phyloP scores from a whole-genome alignment of 2,329 filamentous ascomycete genomes.

The Penicillium sp. region DNA sequence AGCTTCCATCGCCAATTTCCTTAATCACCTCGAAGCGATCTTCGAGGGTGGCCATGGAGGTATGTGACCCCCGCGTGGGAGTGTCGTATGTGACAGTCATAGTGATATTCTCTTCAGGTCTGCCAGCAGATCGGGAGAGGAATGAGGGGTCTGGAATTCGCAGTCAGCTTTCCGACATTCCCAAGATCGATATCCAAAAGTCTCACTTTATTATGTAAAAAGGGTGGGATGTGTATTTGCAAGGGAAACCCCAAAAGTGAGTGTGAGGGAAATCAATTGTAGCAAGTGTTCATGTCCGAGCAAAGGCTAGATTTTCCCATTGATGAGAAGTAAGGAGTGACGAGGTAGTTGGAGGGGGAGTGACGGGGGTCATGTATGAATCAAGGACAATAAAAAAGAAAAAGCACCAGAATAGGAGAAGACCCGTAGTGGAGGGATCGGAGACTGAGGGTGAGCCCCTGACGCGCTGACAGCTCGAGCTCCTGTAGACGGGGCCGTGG shows the following conservation, averaged over 20 bases:
- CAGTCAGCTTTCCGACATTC: slow-evolving; percentile 9
- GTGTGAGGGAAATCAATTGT: slow-evolving; percentile 25
- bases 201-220: slow-evolving; percentile 20
- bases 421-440: slow-evolving; percentile 36
- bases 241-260: slow-evolving; percentile 10
- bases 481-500: slow-evolving; percentile 25
- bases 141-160: neutral
- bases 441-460: slow-evolving; percentile 31
- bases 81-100: slow-evolving; percentile 80
- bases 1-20: slow-evolving; percentile 98
- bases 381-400: slow-evolving; percentile 24
- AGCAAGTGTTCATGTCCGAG: slow-evolving; percentile 33
- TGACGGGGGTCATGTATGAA: slow-evolving; percentile 29
- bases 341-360: slow-evolving; percentile 27
- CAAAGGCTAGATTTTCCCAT: slow-evolving; percentile 29
- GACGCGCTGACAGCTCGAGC: slow-evolving; percentile 40
- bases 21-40: slow-evolving; percentile 97
- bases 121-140: slow-evolving; percentile 43
- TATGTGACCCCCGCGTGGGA: slow-evolving; percentile 64
- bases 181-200: neutral
- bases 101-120: slow-evolving; percentile 42
- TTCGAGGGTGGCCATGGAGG: slow-evolving; percentile 65
- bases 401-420: slow-evolving; percentile 37
- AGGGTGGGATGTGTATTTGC: slow-evolving; percentile 9
- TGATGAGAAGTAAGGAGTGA: slow-evolving; percentile 26